Percentiles rank a stretch among this genome's conserved stretches.
phyloP scores from a whole-genome alignment of 2,329 filamentous ascomycete species.

The Calonectria honghensis region DNA sequence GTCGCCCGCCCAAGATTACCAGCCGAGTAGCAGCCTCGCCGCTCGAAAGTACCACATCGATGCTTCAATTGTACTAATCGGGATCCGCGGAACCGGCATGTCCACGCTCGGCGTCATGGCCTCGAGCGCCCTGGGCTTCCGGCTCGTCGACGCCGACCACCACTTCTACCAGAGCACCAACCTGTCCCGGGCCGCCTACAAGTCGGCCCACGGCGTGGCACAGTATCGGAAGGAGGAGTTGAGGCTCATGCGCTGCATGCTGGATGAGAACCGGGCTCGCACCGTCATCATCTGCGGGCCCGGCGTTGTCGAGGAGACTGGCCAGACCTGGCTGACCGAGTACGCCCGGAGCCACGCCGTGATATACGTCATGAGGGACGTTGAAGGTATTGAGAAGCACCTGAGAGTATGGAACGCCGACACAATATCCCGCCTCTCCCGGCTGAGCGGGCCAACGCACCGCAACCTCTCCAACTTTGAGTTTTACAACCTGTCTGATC shows the following conservation, averaged over 20 bases:
- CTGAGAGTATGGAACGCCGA: slow-evolving; percentile 34
- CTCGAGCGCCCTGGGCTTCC: slow-evolving; percentile 66
- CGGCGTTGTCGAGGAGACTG: slow-evolving; percentile 71
- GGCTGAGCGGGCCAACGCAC: slow-evolving; percentile 29
- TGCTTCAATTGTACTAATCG: slow-evolving; percentile 38
- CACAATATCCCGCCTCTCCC: slow-evolving; percentile 37
- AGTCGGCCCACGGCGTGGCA: slow-evolving; percentile 61
- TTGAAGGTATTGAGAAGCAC: slow-evolving; percentile 36
- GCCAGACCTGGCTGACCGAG: slow-evolving; percentile 61
- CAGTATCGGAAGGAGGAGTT: slow-evolving; percentile 44
- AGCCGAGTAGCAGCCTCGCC: neutral
- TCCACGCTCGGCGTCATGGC: slow-evolving; percentile 78
- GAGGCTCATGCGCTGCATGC: slow-evolving; percentile 62
- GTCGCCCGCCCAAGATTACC: slow-evolving; percentile 23
- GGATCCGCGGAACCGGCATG: slow-evolving; percentile 76
- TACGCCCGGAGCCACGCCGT: slow-evolving; percentile 37
- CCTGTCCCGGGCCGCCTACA: slow-evolving; percentile 71
- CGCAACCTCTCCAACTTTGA: slow-evolving; percentile 39
- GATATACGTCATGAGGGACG: slow-evolving; percentile 41
- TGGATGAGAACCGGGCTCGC: slow-evolving; percentile 67
- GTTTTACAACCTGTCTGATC: slow-evolving; percentile 40
- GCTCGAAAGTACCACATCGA: slow-evolving; percentile 15
- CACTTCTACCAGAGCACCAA: slow-evolving; percentile 75
- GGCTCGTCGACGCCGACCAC: slow-evolving; percentile 75
- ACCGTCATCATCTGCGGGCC: slow-evolving; percentile 76